phyloP scores from a whole-genome alignment of 2,329 filamentous ascomycete species.

The Exophiala aquamarina region DNA sequence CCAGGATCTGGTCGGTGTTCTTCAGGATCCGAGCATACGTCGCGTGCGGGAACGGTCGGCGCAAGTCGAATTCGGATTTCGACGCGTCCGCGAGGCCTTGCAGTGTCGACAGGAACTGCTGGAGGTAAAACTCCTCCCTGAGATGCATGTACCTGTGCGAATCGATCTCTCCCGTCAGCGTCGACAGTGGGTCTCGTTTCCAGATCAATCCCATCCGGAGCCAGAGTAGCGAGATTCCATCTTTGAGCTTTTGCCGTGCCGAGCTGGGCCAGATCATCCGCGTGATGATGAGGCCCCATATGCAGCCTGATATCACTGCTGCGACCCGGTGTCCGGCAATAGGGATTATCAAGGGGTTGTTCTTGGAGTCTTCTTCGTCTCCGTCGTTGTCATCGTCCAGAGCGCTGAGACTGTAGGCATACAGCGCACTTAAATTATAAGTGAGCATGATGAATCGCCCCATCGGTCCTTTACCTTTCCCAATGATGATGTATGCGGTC shows the following conservation, averaged over 20 bases:
- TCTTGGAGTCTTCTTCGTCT: slow-evolving; percentile 81
- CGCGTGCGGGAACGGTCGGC: slow-evolving; percentile 78
- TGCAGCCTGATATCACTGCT: slow-evolving; percentile 78
- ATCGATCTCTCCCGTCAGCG: slow-evolving; percentile 62
- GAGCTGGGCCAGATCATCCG: slow-evolving; percentile 92
- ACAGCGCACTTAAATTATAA: slow-evolving; percentile 92
- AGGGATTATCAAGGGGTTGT: slow-evolving; percentile 78
- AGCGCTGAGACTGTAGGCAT: slow-evolving; percentile 85
- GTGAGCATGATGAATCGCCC: slow-evolving; percentile 92
- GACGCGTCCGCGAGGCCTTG: slow-evolving; percentile 73
- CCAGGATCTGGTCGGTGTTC: slow-evolving; percentile 79
- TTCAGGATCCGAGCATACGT: slow-evolving; percentile 73
- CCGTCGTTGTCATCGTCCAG: slow-evolving; percentile 72
- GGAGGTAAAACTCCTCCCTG: slow-evolving; percentile 83
- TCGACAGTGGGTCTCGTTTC: slow-evolving; percentile 85
- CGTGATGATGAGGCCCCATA: slow-evolving; percentile 91
- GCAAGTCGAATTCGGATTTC: slow-evolving; percentile 82
- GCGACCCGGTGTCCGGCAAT: slow-evolving; percentile 87
- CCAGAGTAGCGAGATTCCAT: slow-evolving; percentile 87
- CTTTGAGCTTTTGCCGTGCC: slow-evolving; percentile 81
- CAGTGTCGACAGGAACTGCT: slow-evolving; percentile 72
- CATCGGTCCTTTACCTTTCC: slow-evolving; percentile 79
- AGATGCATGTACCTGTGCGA: slow-evolving; percentile 75
- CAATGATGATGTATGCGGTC: slow-evolving; percentile 88
- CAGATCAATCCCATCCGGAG: slow-evolving; percentile 93